These are phyloP conservation scores for Apiotrichum porosum DNA, from an alignment of 1,284 basidiomycete species.

Conservation along the genomic window DNA sequence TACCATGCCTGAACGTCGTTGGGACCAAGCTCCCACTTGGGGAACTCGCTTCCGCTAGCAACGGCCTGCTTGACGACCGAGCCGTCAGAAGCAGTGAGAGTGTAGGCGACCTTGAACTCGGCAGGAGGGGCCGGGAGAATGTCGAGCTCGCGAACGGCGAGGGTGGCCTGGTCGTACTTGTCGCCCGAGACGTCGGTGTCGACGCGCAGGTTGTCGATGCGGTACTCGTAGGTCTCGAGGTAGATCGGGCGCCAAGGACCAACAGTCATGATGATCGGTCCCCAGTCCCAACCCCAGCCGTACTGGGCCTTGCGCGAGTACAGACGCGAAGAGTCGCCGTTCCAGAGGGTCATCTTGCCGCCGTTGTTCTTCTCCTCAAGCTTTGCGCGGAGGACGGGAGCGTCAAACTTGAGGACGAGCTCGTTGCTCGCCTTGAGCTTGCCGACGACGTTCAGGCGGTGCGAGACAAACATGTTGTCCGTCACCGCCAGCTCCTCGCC, in stretches of 20 bases:
- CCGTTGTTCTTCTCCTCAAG: constrained; percentile 39
- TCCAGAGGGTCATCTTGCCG: constrained; percentile 51
- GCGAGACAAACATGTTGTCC: constrained; percentile 70
- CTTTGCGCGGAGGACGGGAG: constrained; percentile 65
- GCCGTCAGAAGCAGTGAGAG: constrained; percentile 8
- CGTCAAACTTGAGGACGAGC: constrained; percentile 65
- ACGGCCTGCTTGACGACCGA: constrained; percentile 34
- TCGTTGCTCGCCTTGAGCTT: constrained; percentile 60
- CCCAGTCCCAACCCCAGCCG: constrained; percentile 56
- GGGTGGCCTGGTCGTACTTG: constrained; percentile 2
- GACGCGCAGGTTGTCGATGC: constrained; percentile 58
- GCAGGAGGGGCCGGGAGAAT: constrained; percentile 4
- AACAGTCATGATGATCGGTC: constrained; percentile 50
- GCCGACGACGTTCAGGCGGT: constrained; percentile 60
- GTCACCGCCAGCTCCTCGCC: constrained; percentile 58
- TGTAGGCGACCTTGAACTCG: constrained; percentile 6
- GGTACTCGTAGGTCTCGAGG: constrained; percentile 62
- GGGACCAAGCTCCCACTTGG: constrained; percentile 55
- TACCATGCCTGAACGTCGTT: constrained; percentile 59
- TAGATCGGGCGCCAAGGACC: constrained; percentile 51
- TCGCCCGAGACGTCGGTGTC: constrained; percentile 43
- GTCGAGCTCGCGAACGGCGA: constrained; percentile 4
- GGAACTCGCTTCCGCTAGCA: constrained; percentile 44
- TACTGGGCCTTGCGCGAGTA: constrained; percentile 87
- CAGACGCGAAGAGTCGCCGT: constrained; percentile 77